phyloP scores from a whole-genome alignment of 495 filamentous ascomycete genomes.

The Neohortaea acidophila region DNA sequence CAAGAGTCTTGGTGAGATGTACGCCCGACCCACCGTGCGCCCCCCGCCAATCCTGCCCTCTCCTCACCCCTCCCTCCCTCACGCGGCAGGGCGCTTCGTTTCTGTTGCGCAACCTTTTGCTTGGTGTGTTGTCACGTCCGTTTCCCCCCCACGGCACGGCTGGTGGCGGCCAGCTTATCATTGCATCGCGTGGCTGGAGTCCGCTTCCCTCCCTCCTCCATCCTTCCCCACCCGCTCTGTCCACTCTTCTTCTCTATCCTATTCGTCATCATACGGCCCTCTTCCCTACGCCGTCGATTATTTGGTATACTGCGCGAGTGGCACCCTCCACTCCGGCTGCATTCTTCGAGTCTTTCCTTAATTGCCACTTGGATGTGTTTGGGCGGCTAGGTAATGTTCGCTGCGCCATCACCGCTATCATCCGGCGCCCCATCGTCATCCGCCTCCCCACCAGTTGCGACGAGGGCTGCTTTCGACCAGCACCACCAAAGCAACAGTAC shows the following conservation, averaged over 20 bases:
- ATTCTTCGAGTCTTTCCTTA: constrained; percentile 15
- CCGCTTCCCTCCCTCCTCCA: not conserved
- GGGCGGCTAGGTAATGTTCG: no score
- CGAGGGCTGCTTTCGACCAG: not conserved
- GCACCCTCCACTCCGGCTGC: not conserved
- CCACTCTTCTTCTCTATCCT: constrained; percentile 4
- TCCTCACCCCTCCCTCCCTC: no score
- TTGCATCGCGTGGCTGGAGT: no score
- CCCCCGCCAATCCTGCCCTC: no score
- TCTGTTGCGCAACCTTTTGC: not conserved
- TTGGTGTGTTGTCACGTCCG: not conserved
- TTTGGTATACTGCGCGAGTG: constrained; percentile 3
- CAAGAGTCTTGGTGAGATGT: no score
- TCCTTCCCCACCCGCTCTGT: constrained; percentile 1
- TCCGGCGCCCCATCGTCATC: not conserved
- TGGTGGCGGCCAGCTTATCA: constrained; percentile 2
- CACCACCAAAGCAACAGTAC: no score
- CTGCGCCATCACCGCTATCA: no score
- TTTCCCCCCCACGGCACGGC: not conserved
- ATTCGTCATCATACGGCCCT: constrained; percentile 5
- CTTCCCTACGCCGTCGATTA: constrained; percentile 1
- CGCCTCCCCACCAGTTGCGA: not conserved
- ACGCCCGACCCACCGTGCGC: no score
- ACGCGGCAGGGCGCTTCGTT: not conserved
- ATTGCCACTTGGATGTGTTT: not conserved